Conservation (phyloP, 2,329 filamentous ascomycete genomes). For the Alternaria sp. region DNA sequence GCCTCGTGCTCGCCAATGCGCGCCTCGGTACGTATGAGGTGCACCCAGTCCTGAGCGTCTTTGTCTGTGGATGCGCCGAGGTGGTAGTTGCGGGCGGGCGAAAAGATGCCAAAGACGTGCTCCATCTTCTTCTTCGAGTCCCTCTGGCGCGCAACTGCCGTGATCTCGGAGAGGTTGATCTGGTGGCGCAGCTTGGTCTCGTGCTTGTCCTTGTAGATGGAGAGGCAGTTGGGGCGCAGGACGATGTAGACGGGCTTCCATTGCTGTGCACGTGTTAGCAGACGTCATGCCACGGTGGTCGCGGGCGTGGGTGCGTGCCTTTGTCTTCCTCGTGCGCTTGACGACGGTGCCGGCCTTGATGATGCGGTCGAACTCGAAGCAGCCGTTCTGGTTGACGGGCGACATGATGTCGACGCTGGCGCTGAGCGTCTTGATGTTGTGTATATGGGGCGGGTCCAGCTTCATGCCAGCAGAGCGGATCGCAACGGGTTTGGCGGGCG, state of each 20-base stretch:
- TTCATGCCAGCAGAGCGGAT: conserved; percentile 37
- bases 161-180: conserved; percentile 86
- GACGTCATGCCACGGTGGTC: neutral
- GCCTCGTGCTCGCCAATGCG: conserved; percentile 89
- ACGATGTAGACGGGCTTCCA: conserved; percentile 94
- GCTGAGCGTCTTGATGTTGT: conserved; percentile 30
- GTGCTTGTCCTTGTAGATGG: conserved; percentile 90
- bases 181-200: conserved; percentile 90
- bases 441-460: conserved; percentile 35
- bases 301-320: neutral
- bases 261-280: conserved; percentile 61
- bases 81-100: conserved; percentile 88
- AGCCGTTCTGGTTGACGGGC: conserved; percentile 91
- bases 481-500: conserved; percentile 34
- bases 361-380: conserved; percentile 94
- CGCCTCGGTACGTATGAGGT: conserved; percentile 78
- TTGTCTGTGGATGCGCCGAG: conserved; percentile 77
- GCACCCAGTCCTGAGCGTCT: conserved; percentile 88
- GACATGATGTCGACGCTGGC: conserved; percentile 71
- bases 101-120: conserved; percentile 92
- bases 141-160: conserved; percentile 86
- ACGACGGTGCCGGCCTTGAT: conserved; percentile 87
- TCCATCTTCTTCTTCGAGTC: conserved; percentile 87
- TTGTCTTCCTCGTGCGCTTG: conserved; percentile 92
- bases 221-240: conserved; percentile 86